These are phyloP conservation scores for Opeltia flavorubescens DNA, from an alignment of 495 filamentous ascomycete species.

Conservation along the genomic window DNA sequence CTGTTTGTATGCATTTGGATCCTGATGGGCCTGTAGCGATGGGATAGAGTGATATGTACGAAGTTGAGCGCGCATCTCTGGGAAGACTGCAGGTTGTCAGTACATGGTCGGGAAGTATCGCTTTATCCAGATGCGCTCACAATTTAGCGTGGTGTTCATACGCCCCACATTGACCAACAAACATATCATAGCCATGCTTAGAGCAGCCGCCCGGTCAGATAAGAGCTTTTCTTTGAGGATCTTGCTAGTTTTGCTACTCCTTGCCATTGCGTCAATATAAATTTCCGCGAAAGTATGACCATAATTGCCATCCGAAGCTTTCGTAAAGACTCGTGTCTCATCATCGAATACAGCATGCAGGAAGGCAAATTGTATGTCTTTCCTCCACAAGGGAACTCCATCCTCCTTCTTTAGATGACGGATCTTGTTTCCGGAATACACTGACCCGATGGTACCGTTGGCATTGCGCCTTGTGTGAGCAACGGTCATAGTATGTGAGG, in stretches of 20 bases:
- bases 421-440: conserved; percentile 84
- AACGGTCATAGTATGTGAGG: conserved; percentile 34
- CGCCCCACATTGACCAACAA: conserved; percentile 90
- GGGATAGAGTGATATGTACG: conserved; percentile 98
- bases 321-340: conserved; percentile 72
- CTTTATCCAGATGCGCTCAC: conserved; percentile 36
- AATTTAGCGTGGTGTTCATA: conserved; percentile 98
- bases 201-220: conserved; percentile 77
- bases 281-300: conserved; percentile 85
- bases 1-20: conserved; percentile 93
- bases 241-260: conserved; percentile 98
- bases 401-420: conserved; percentile 95
- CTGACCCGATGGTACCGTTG: conserved; percentile 50
- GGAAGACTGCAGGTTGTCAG: conserved; percentile 58
- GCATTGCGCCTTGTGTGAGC: conserved; percentile 51
- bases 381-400: conserved; percentile 89
- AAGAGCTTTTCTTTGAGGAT: conserved; percentile 94
- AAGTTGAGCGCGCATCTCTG: conserved; percentile 96
- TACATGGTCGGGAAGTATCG: background rate
- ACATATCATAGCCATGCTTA: conserved; percentile 99
- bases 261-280: conserved; percentile 96
- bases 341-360: conserved; percentile 84
- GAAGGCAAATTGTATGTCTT: conserved; percentile 96
- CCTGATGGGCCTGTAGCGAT: conserved; percentile 85
- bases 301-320: conserved; percentile 52